Evolutionary conservation across 164 flowering plant species (phyloP).

Genomic region (Kingdonia uniflora): DNA sequence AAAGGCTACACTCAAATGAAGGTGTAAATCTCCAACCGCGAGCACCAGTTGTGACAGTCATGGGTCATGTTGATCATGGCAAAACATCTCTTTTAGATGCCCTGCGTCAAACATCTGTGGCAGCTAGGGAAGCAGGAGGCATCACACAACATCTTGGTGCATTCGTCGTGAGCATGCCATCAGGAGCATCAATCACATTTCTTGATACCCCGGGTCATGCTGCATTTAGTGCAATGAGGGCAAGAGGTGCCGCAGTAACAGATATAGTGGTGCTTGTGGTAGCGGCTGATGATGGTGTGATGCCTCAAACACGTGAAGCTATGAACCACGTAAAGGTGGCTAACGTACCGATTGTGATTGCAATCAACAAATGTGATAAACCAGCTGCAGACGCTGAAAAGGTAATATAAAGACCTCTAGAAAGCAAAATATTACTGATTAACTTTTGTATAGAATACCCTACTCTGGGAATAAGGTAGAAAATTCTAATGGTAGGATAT

Average conservation of each 20-base stretch:
- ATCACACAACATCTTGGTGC: slow-evolving; percentile 96
- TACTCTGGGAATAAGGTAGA: no score
- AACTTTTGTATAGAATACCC: no score
- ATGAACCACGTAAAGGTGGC: slow-evolving; percentile 82
- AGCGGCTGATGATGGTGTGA: slow-evolving; percentile 96
- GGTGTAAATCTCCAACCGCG: slow-evolving; percentile 56
- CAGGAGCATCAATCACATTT: slow-evolving; percentile 83
- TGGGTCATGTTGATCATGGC: slow-evolving; percentile 99
- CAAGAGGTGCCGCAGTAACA: slow-evolving; percentile 93
- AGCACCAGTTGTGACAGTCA: slow-evolving; percentile 82
- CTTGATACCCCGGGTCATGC: slow-evolving; percentile 98
- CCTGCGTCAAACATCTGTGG: slow-evolving; percentile 78
- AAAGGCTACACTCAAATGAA: slow-evolving; percentile 60
- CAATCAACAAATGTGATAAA: slow-evolving; percentile 88
- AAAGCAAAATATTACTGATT: no score
- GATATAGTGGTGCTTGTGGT: slow-evolving; percentile 90
- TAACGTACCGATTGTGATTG: slow-evolving; percentile 86
- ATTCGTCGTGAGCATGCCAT: slow-evolving; percentile 72
- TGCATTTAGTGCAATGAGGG: slow-evolving; percentile 96
- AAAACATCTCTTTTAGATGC: slow-evolving; percentile 95
- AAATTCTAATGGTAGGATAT: no score
- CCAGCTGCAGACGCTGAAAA: slow-evolving; percentile 83
- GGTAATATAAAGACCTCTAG: slow-evolving; percentile 17
- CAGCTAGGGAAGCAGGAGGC: slow-evolving; percentile 88
- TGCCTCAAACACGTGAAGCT: slow-evolving; percentile 95